Conservation (phyloP, 1,284 basidiomycete species). For the Leccinum pachyderme region DNA sequence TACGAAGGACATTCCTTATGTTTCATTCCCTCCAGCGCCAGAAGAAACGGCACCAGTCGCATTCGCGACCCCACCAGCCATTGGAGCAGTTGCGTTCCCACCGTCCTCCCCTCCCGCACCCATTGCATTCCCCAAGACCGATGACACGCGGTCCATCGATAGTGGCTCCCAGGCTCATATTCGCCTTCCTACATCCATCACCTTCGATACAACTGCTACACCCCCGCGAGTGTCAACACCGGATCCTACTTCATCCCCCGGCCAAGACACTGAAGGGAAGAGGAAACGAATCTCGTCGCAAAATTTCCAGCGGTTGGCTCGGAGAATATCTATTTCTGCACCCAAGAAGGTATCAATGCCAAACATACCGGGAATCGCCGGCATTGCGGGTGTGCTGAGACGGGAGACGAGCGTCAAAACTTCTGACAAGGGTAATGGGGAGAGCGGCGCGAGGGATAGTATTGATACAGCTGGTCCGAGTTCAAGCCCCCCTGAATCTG, state of each 20-base stretch:
- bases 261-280: conserved; percentile 68
- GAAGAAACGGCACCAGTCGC: conserved; percentile 11
- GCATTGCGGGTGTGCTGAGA: conserved; percentile 31
- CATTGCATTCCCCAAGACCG: conserved; percentile 45
- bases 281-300: conserved; percentile 76
- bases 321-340: conserved; percentile 66
- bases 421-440: conserved; percentile 22
- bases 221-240: conserved; percentile 59
- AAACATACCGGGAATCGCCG: conserved; percentile 44
- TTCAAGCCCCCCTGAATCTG: conserved; percentile 32
- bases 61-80: conserved; percentile 12
- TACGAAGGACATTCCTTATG: conserved; percentile 16
- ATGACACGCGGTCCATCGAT: conserved; percentile 29
- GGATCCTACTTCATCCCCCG: conserved; percentile 59
- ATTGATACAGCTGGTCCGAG: conserved; percentile 31
- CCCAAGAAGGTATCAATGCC: conserved; percentile 55
- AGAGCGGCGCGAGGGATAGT: conserved; percentile 24
- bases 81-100: conserved; percentile 29
- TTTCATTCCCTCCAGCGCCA: conserved; percentile 20
- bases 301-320: conserved; percentile 76
- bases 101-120: conserved; percentile 27
- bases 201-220: conserved; percentile 47
- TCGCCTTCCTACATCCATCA: conserved; percentile 37
- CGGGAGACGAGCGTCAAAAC: conserved; percentile 38
- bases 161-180: conserved; percentile 28